Conservation (phyloP, 2,329 filamentous ascomycete genomes). For the Botrytis deweyae region DNA sequence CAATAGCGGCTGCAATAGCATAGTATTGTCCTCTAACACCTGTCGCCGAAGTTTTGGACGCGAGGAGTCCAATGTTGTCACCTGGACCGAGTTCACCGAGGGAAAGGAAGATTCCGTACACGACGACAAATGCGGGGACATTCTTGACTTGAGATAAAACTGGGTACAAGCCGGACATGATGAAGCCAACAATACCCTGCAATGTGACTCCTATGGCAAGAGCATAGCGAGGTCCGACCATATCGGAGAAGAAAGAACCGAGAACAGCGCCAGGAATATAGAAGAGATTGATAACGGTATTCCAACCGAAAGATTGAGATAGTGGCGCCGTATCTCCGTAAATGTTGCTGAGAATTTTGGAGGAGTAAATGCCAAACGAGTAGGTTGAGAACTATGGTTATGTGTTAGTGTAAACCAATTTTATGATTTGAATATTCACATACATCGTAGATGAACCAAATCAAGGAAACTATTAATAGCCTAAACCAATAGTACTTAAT, state of each 20-base stretch:
- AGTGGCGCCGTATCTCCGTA: conserved; percentile 60
- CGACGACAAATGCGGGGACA: conserved; percentile 73
- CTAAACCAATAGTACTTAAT: conserved; percentile 71
- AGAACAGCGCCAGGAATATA: conserved; percentile 80
- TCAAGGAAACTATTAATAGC: conserved; percentile 65
- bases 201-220: conserved; percentile 67
- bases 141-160: conserved; percentile 65
- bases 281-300: conserved; percentile 83
- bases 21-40: conserved; percentile 80
- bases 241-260: conserved; percentile 76
- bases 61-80: conserved; percentile 86
- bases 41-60: conserved; percentile 84
- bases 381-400: conserved; percentile 68
- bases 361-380: conserved; percentile 82
- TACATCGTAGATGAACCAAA: conserved; percentile 84
- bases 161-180: conserved; percentile 80
- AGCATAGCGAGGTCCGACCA: conserved; percentile 73
- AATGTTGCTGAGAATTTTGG: conserved; percentile 67
- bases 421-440: conserved; percentile 32
- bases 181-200: conserved; percentile 79
- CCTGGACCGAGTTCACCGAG: conserved; percentile 82
- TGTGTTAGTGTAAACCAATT: conserved; percentile 26
- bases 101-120: conserved; percentile 76
- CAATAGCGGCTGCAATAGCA: conserved; percentile 68
- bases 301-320: conserved; percentile 83